Base-by-base conservation (phyloP, 2,329 filamentous ascomycete species). In the Penicillium nordicum region DNA sequence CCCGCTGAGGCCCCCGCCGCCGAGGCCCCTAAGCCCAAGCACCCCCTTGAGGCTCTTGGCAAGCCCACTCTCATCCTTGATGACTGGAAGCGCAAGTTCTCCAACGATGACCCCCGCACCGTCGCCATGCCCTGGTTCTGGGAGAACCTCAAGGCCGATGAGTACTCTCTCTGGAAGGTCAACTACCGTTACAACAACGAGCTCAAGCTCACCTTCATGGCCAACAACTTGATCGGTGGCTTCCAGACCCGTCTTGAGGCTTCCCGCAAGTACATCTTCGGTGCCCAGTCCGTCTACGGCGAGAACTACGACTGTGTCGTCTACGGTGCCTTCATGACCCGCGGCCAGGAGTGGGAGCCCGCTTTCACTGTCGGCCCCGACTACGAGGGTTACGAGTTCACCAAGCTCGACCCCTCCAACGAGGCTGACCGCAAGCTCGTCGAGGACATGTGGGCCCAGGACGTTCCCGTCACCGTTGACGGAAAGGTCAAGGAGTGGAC, bases 101-200 rank as follows among this genome's bases (percentile, higher is more conserved):
- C 94, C 72, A 99, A 99, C 87, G 85, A 88, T 76, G 91, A 97
- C 63, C 92, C 90, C 68, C 84, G 85, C 56, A 82, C 87, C 63
- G 87, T 83, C 63, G 91, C 93, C 70, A 82, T 97, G 71, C 92
- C 93, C 77, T 97, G 89, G 89, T 97, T 99, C 88, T 99, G 93
- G 93, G 87, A 97, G 82, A 91, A 95, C 78, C 85, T 86, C 79
- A 93, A 94, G 74, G 88, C 94, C 69, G 88, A 92, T 65, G 94
- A 99, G 80, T 99, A 94, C 86, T 96, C 92, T 55, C 80, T 99
- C 77, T 99, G 92, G 91, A 87, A 86, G 77, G 81, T 92, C 69
- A 88, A 92, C 80, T 99, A 96, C 88, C 97, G 96, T 88, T 99
- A 99, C 85, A 96, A 97, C 80, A 87, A 96, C 60, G 94, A 99